Conservation (phyloP, 2,329 filamentous ascomycete genomes). For the Beauveria bassiana region DNA sequence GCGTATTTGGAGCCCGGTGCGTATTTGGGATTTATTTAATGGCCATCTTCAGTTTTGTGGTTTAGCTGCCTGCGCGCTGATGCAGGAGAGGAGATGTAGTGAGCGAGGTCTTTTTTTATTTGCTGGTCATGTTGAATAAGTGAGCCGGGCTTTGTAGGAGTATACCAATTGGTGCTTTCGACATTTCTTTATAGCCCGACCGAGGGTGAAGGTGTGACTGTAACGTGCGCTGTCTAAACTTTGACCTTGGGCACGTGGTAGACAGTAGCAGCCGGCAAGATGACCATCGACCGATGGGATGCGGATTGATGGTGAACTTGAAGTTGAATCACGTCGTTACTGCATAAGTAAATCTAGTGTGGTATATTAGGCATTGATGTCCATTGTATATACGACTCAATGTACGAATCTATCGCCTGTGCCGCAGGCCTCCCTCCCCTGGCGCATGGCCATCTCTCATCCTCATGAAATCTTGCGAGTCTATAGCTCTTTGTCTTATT, state of each 20-base stretch:
- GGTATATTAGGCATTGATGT: constrained; percentile 5
- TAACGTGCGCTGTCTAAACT: too few species aligned
- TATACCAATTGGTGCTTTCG: not conserved
- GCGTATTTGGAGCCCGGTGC: constrained; percentile 3
- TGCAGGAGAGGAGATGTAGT: not conserved
- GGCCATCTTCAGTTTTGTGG: not conserved
- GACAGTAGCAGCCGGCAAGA: too few species aligned
- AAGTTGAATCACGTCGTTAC: too few species aligned
- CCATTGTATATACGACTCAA: constrained; percentile 5
- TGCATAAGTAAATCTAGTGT: not conserved
- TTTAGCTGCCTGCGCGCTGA: not conserved
- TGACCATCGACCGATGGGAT: too few species aligned
- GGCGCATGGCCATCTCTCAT: not conserved
- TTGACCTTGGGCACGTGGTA: too few species aligned
- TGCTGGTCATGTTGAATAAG: not conserved
- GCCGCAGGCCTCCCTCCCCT: not conserved
- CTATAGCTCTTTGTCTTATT: not conserved
- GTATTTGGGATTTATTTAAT: not conserved
- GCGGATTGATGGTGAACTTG: too few species aligned
- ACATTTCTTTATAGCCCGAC: not conserved
- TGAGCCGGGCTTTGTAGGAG: not conserved
- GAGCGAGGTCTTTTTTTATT: not conserved
- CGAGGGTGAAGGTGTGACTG: too few species aligned
- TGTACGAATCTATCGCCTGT: constrained; percentile 5
- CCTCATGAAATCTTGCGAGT: not conserved